phyloP scores from a whole-genome alignment of 2,329 filamentous ascomycete species.

The Nannizziopsis arthrosporioides region DNA sequence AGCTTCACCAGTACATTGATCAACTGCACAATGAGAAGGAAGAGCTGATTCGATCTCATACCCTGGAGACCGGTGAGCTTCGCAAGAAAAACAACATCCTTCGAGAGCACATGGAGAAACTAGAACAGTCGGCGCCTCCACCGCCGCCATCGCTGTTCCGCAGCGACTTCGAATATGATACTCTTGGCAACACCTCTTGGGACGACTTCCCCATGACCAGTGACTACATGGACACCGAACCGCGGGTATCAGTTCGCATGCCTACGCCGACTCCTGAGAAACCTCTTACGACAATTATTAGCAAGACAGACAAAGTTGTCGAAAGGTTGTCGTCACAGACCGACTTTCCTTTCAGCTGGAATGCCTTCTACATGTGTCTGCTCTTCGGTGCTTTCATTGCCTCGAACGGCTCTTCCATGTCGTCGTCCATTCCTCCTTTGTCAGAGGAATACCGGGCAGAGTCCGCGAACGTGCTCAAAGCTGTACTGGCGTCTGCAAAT shows the following conservation, averaged over 20 bases:
- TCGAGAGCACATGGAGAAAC: slow-evolving; percentile 48
- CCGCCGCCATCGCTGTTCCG: slow-evolving; percentile 42
- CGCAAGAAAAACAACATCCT: slow-evolving; percentile 85
- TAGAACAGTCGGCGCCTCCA: slow-evolving; percentile 36
- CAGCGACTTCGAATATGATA: slow-evolving; percentile 72
- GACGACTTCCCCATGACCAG: slow-evolving; percentile 69
- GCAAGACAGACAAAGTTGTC: slow-evolving; percentile 29
- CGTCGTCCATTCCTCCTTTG: slow-evolving; percentile 42
- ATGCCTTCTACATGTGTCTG: slow-evolving; percentile 84
- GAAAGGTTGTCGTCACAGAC: slow-evolving; percentile 35
- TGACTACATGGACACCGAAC: slow-evolving; percentile 40
- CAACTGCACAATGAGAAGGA: slow-evolving; percentile 75
- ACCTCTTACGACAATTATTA: slow-evolving; percentile 33
- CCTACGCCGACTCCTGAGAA: slow-evolving; percentile 22
- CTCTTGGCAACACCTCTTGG: slow-evolving; percentile 65
- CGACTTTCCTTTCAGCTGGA: slow-evolving; percentile 55
- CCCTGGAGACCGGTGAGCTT: slow-evolving; percentile 77
- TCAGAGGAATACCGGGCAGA: slow-evolving; percentile 39
- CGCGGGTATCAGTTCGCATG: slow-evolving; percentile 22
- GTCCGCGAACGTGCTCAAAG: slow-evolving; percentile 38
- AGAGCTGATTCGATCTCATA: slow-evolving; percentile 78
- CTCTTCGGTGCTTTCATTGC: slow-evolving; percentile 93
- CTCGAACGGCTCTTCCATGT: slow-evolving; percentile 61
- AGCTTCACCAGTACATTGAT: slow-evolving; percentile 63
- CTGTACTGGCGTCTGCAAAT: slow-evolving; percentile 32